Base-by-base conservation (phyloP, 164 flowering plant species). In the Vitis rupestris region DNA sequence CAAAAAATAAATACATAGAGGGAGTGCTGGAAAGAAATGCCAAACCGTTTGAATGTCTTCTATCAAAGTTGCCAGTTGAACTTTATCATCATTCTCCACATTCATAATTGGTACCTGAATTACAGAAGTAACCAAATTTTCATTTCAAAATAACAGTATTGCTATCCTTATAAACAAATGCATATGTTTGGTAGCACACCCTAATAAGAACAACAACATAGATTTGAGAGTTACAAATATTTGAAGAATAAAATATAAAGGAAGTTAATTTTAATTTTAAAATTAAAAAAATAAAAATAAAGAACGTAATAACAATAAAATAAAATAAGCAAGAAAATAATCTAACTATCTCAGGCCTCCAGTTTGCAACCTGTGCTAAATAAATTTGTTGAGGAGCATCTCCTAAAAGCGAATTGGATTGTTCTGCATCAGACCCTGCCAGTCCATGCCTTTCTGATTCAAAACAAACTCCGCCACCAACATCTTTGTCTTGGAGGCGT, bases 41-140 rank as follows among this genome's bases (percentile, higher is more conserved):
- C 85, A 63, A 59, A 91, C 97, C 80, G 31, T 79, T 61, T 85
- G 74, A 78, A 93, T 87, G 69, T 91, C 98, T 64, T 84, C 88
- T 73, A 70, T 72, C 47, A 93, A 79, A 65, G 63, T 59, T 80
- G 77, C 88, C 81, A 93, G 71, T 64, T 86, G 89, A 78, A 84
- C 82, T 68, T 76, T 83, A 64, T 82, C 92, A 59, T 83, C 82
- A 66, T 83, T 79, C 72, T 88, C 93, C 56, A 50, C 19, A 78
- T 81, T 89, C 78, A 81, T 66, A 68, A 95, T 86, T 23, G 97
- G 91, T 16, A 93, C 89, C 98, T 95, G 82, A 67, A 76, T 54
- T 5, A 49, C 61, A 68, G 10, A 10, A n/a, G 44, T 37, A 37
- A 37, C 44, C 44, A 37, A n/a, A 63, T 30, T 10, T 14, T 9